Evolutionary conservation across 257 asterid species (phyloP), one percentile per base, ranked within the genome.

Genomic region (Solanum neorickii): DNA sequence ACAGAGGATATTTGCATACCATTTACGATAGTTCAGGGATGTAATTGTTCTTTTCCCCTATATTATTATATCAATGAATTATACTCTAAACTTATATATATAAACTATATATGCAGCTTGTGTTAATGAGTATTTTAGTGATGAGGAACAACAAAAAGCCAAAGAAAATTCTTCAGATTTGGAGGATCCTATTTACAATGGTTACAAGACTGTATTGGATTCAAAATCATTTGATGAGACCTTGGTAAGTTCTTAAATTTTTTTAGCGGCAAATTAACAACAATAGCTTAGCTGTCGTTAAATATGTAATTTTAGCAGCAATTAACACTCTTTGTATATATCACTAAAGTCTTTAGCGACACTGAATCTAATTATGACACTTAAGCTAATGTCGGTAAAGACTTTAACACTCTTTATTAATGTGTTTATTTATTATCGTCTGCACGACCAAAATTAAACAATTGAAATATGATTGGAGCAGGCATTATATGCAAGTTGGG

Each of bases 401-500:
- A 37, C 39, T 37, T 37, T 37, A 37, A 37, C 39, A 37, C 7
- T 37, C 7, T 37, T 37, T 37, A 37, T 37, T 37, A 1, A 33
- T n/a, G n/a, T n/a, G n/a, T n/a, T n/a, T n/a, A n/a, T n/a, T n/a
- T n/a, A n/a, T 33, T 33, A 33, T 33, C 35, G 5, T 3, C 35
- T 33, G 5, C 5, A 33, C 35, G 1, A 44, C 9, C 1, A 77
- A 77, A n/a, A 42, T 7, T 77, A 77, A 44, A 18, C 4, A 35
- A 74, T 59, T 74, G 31, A 20, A 74, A 74, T 18, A 16, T 47
- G 18, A 27, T 11, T 46, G 68, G 68, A 44, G 21, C 85, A 95
- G 99, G 99, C 99, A 56, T 12, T 94, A 90, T 92, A 96, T 49
- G 99, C 99, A 35, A 97, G 99, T 86, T 97, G 99, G 99, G 99